Evolutionary conservation across 2,329 filamentous ascomycete genomes (phyloP).

Genomic region (Neoscytalidium dimidiatum): DNA sequence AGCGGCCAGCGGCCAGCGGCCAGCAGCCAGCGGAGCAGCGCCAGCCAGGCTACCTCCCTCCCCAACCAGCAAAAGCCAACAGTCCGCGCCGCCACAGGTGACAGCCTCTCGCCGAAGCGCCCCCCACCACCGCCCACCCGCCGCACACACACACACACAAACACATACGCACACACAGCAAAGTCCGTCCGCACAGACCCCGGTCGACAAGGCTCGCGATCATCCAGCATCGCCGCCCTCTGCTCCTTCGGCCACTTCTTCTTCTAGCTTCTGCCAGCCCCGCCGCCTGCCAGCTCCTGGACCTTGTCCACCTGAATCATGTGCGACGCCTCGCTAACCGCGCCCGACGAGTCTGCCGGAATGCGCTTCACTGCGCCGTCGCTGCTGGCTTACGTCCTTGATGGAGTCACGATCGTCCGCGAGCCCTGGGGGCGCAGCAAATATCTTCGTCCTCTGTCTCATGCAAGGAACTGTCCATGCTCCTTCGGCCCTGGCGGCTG

Average conservation of each 20-base stretch:
- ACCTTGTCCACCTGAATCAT: conserved; percentile 16
- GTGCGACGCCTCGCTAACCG: conserved; percentile 10
- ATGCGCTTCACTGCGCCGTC: conserved; percentile 3
- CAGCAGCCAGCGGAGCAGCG: not conserved
- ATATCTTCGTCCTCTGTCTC: conserved; percentile 15
- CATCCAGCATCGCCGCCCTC: conserved; percentile 16
- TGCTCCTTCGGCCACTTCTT: conserved; percentile 18
- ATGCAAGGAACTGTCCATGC: conserved; percentile 13
- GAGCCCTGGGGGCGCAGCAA: conserved; percentile 1
- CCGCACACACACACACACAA: not conserved
- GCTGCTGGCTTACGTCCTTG: conserved; percentile 11
- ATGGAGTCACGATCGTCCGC: conserved; percentile 12
- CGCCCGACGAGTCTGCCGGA: conserved; percentile 10
- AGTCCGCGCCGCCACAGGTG: conserved; percentile 5
- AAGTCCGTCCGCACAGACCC: not conserved
- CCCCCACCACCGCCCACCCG: not conserved
- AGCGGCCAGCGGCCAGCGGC: not conserved
- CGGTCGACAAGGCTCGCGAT: conserved; percentile 14
- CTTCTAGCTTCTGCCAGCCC: conserved; percentile 18
- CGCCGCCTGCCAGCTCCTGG: conserved; percentile 7
- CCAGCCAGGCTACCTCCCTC: not conserved
- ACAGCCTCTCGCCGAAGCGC: not conserved
- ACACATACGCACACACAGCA: too few relatives aligned
- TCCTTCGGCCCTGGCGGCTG: conserved; percentile 4
- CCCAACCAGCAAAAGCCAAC: not conserved